Percentiles rank a stretch among this genome's conserved stretches.
These are phyloP conservation scores for Peterozyma xylosa DNA, from an alignment of 805 yeast species.

Conservation along the genomic window DNA sequence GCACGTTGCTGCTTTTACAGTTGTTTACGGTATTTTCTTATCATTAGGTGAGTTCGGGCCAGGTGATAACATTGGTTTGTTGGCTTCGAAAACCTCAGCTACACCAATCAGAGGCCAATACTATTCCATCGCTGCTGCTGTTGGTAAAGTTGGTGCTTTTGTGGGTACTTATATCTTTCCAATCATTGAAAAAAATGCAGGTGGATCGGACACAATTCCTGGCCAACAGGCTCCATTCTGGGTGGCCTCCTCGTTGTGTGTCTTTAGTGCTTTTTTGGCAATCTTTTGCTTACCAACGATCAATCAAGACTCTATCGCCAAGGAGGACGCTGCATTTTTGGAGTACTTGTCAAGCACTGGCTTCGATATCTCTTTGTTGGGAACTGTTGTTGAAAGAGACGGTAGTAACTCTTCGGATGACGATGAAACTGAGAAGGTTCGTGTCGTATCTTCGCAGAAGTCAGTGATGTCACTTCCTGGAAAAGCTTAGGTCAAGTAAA, in stretches of 20 bases:
- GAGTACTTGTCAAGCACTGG: conserved; percentile 62
- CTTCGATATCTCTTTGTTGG: conserved; percentile 60
- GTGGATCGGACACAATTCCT: conserved; percentile 39
- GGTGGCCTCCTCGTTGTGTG: conserved; percentile 70
- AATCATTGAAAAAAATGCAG: conserved; percentile 53
- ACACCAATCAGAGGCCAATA: conserved; percentile 87
- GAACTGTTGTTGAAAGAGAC: conserved; percentile 7
- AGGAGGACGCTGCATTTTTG: conserved; percentile 69
- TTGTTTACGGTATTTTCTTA: conserved; percentile 81
- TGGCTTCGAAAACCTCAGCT: conserved; percentile 81
- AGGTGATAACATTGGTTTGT: conserved; percentile 84
- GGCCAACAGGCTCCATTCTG: conserved; percentile 78
- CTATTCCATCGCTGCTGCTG: conserved; percentile 86
- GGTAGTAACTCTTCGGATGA: conserved; percentile 3
- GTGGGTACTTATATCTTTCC: conserved; percentile 89
- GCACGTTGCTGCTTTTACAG: conserved; percentile 72
- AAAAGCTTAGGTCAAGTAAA: too few species aligned
- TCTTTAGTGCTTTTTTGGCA: conserved; percentile 63
- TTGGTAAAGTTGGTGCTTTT: conserved; percentile 90
- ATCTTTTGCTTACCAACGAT: conserved; percentile 71
- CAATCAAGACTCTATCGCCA: conserved; percentile 73
- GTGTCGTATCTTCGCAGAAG: too few species aligned
- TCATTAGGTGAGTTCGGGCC: conserved; percentile 92
- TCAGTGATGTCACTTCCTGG: too few species aligned
- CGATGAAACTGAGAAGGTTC: not conserved